phyloP scores from a whole-genome alignment of 306 rosid genomes.

The Dalbergia cochinchinensis region DNA sequence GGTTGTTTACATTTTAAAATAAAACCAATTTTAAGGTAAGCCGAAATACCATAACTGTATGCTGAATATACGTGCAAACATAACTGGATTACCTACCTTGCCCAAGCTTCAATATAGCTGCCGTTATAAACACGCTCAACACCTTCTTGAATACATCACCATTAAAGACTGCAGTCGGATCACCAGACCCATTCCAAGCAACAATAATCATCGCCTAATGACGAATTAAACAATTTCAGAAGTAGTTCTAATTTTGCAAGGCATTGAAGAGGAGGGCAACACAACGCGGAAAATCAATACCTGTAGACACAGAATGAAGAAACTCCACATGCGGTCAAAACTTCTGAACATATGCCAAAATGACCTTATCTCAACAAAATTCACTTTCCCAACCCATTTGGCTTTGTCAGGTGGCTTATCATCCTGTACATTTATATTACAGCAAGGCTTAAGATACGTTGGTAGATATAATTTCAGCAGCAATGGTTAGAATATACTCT shows the following conservation, averaged over 20 bases:
- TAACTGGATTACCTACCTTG: conserved; percentile 67
- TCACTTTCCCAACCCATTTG: conserved; percentile 95
- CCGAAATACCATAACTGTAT: conserved; percentile 23
- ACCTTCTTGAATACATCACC: conserved; percentile 90
- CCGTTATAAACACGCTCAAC: conserved; percentile 91
- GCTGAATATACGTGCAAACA: conserved; percentile 20
- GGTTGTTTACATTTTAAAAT: conserved; percentile 26
- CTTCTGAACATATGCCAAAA: conserved; percentile 98
- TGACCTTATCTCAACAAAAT: conserved; percentile 95
- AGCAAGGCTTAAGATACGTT: conserved; percentile 26
- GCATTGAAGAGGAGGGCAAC: conserved; percentile 23
- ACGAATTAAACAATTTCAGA: conserved; percentile 42
- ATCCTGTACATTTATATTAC: conserved; percentile 64
- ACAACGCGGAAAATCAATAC: conserved; percentile 53
- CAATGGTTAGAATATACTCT: background rate
- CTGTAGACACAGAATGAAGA: conserved; percentile 93
- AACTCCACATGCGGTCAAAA: conserved; percentile 99
- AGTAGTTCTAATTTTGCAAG: conserved; percentile 26
- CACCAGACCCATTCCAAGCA: conserved; percentile 94
- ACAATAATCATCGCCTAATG: conserved; percentile 90
- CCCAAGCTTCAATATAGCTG: conserved; percentile 94
- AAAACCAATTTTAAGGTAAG: conserved; percentile 14
- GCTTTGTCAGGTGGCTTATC: conserved; percentile 64
- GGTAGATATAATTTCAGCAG: conserved; percentile 22
- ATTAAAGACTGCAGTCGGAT: conserved; percentile 71